phyloP scores from a whole-genome alignment of 257 asterid genomes.

The Misopates orontium region DNA sequence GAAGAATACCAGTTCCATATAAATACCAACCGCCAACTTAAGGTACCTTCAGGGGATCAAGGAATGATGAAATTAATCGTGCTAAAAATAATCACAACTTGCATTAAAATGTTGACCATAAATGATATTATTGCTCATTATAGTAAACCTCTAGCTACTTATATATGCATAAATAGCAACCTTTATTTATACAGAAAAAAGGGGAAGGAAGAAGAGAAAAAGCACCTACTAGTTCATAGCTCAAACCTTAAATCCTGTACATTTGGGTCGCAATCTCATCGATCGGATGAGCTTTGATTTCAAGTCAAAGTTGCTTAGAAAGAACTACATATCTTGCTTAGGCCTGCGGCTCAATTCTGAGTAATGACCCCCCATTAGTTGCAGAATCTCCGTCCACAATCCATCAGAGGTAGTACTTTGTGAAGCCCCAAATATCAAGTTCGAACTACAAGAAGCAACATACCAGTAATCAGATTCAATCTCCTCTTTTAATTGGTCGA shows the following conservation, averaged over 20 bases:
- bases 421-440: slow-evolving; percentile 57
- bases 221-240: slow-evolving; percentile 23
- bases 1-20: background rate
- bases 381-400: slow-evolving; percentile 90
- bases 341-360: slow-evolving; percentile 95
- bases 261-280: slow-evolving; percentile 20
- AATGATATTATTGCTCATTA: slow-evolving; percentile 14
- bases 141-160: slow-evolving; percentile 15
- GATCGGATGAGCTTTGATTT: slow-evolving; percentile 23
- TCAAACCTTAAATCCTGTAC: slow-evolving; percentile 37
- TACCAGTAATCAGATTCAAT: slow-evolving; percentile 81
- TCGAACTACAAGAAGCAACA: slow-evolving; percentile 85
- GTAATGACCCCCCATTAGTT: slow-evolving; percentile 93
- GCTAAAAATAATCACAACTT: background rate
- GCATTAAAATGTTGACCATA: slow-evolving; percentile 17
- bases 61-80: too few relatives aligned
- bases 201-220: slow-evolving; percentile 6
- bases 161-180: slow-evolving; percentile 24
- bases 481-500: slow-evolving; percentile 81
- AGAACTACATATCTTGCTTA: slow-evolving; percentile 65
- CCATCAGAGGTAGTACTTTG: slow-evolving; percentile 54
- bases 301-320: slow-evolving; percentile 21
- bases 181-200: slow-evolving; percentile 1
- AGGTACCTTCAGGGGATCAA: background rate
- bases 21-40: background rate